Evolutionary conservation across 768 basidiomycete genomes (phyloP), one percentile per base, ranked within the genome.

Genomic region (Tylopilus sp.): DNA sequence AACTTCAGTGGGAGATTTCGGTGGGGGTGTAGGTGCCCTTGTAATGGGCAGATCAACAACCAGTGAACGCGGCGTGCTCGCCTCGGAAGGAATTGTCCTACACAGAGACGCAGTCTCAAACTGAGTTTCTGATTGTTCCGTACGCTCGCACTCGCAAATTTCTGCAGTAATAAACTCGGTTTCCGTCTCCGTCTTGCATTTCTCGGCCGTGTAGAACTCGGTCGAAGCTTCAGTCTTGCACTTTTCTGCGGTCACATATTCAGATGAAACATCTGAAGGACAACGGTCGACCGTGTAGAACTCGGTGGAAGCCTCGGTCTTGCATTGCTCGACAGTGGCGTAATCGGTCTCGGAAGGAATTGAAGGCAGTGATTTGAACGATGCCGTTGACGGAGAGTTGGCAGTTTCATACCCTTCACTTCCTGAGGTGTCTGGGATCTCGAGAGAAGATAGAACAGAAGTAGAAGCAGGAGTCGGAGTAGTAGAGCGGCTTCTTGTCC

Each of bases 261-360:
- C 74, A 1, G 76, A 75, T n/a, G 72, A 62, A 7, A 65, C 54
- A 26, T 78, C 76, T 1, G 75, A 72, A 24, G 58, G 34, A 52
- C 79, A 80, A 3, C 73, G 68, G 9, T 76, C 68, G 41, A 70
- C 82, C 13, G 82, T 84, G 14, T 71, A 65, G 62, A 79, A 87
- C 45, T 78, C 74, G 4, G 76, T 73, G 25, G 74, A 62, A 4
- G 63, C 65, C 28, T 77, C 74, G 7, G 76, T 74, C 64, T 58
- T 72, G 56, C 78, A 79, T 29, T 67, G 56, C 31, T 74, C 73
- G n/a, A 70, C 73, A 1, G 78, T 78, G 33, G 58, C 61, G 48
- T 70, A 79, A 43, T 76, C 76, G 0, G 74, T 77, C 46, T 78
- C 75, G 1, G 80, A 83, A 13, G 83, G 83, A 55, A 84, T 84